These are phyloP conservation scores for Aspergillus phoenicis DNA, from an alignment of 2,329 filamentous ascomycete genomes.

Conservation along the genomic window DNA sequence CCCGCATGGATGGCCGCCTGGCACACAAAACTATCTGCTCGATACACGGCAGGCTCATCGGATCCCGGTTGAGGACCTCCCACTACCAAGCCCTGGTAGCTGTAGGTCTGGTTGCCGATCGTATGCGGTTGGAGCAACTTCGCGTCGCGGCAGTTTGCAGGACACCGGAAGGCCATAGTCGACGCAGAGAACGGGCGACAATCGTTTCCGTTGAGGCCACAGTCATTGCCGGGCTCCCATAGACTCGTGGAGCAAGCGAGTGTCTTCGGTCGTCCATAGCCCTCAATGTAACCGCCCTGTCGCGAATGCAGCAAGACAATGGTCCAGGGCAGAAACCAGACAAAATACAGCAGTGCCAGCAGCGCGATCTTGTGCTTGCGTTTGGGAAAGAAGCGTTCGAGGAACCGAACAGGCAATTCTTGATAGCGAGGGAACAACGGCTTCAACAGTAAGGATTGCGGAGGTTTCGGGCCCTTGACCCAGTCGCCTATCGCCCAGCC, in stretches of 20 bases:
- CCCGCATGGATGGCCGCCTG: constrained; percentile 82
- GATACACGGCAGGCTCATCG: constrained; percentile 64
- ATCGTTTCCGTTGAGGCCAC: constrained; percentile 58
- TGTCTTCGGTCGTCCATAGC: constrained; percentile 49
- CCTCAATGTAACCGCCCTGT: constrained; percentile 51
- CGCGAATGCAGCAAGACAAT: constrained; percentile 49
- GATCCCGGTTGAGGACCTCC: constrained; percentile 49
- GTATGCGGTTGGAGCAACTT: constrained; percentile 54
- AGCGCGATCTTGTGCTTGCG: constrained; percentile 48
- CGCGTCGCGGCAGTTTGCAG: constrained; percentile 54
- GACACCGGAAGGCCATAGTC: constrained; percentile 58
- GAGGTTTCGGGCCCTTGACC: constrained; percentile 52
- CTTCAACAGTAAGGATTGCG: constrained; percentile 48
- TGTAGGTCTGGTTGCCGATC: constrained; percentile 55
- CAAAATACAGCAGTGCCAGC: constrained; percentile 46
- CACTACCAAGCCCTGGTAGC: constrained; percentile 56
- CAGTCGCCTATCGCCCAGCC: constrained; percentile 47
- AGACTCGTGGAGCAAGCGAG: constrained; percentile 51
- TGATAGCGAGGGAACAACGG: constrained; percentile 52
- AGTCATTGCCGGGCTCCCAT: constrained; percentile 51
- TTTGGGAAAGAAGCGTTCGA: constrained; percentile 50
- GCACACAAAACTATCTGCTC: constrained; percentile 87
- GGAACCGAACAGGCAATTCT: constrained; percentile 47
- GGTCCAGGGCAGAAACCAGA: constrained; percentile 53
- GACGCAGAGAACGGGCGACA: constrained; percentile 58